A percentile compares a stretch with the other conserved stretches of the same genome.
phyloP scores from a whole-genome alignment of 176 grass and related monocot genomes.

The Hordeum vulgare region MorexV3_pseudomolecules_assembly NC_058520.1:513077186-513077685 shows the following conservation, averaged over 20 bases:
- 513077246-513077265: neutral
- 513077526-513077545: slow-evolving; percentile 47
- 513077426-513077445: slow-evolving; percentile 35
- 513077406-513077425: slow-evolving; percentile 37
- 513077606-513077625: slow-evolving; percentile 14
- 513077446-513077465: slow-evolving; percentile 28
- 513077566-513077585: slow-evolving; percentile 44
- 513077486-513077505: slow-evolving; percentile 55
- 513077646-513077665: neutral
- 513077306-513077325: neutral
- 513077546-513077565: slow-evolving; percentile 45
- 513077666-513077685: slow-evolving; percentile 12
- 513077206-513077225: neutral
- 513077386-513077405: slow-evolving; percentile 27
- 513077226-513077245: neutral
- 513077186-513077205: neutral
- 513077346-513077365: slow-evolving; percentile 49
- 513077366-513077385: slow-evolving; percentile 33
- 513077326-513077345: slow-evolving; percentile 3
- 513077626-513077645: slow-evolving; percentile 42
- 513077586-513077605: slow-evolving; percentile 33
- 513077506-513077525: slow-evolving; percentile 16
- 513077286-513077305: neutral
- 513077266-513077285: neutral
- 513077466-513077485: slow-evolving; percentile 39